Base-by-base conservation (phyloP, 2,329 filamentous ascomycete species). In the Ceratocystis cacaofunesta region DNA sequence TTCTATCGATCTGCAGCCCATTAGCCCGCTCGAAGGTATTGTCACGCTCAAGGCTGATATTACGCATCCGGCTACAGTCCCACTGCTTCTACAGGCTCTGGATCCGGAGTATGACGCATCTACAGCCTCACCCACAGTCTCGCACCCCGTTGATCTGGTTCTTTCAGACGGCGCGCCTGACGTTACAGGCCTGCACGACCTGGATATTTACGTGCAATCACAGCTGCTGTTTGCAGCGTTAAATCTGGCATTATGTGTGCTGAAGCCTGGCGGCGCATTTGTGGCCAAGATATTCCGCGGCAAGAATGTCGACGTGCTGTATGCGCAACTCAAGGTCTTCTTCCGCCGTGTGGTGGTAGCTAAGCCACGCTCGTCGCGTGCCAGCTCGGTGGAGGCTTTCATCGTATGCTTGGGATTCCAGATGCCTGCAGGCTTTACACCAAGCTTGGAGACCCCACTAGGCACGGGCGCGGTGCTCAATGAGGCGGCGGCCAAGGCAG, bases 211-310 rank as follows among this genome's bases (percentile, higher is more conserved):
- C 76, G 89, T 99, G 19, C 94, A 99, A 76, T 92, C 89, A 7
- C 94, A 97, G 76, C 82, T 99, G 7, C 86, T 99, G 62, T 96
- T 95, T 75, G 90, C 92, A 0, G 94, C 94, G 0, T 82, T 99
- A 22, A 96, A 96, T 74, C 84, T 99, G 2, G 91, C 94, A 0
- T 84, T 96, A 12, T 95, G 92, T 73, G 91, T 99, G 12, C 82
- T 99, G 25, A 88, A 89, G 67, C 92, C 92, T 0, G 94, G 94
- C 55, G 94, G 94, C 68, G 95, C 90, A 72, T 99, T 99, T 71
- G 92, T 99, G 6, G 94, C 94, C 67, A 99, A 99, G 79, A 96
- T 99, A 68, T 99, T 99, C 78, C 80, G 94, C 17, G 92, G 90
- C 17, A 87, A 91, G 70, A 94, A 97, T 71, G 92, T 97, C n/a